phyloP scores from a whole-genome alignment of 1,139 yeast species.

The Scheffersomyces titani region DNA sequence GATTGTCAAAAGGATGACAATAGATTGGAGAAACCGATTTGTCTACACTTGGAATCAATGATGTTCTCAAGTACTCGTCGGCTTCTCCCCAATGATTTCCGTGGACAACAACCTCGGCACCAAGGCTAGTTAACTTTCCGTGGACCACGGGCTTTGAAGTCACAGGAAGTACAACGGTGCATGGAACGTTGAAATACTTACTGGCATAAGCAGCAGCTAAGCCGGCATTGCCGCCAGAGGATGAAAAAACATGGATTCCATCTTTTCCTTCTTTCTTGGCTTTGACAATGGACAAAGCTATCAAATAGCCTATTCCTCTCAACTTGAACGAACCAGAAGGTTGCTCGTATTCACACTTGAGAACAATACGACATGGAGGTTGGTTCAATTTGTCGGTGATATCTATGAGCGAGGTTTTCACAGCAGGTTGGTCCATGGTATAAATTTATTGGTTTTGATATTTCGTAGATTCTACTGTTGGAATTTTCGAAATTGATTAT shows the following conservation, averaged over 20 bases:
- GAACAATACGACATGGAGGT: constrained; percentile 31
- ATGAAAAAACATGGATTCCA: constrained; percentile 34
- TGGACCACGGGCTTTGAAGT: constrained; percentile 27
- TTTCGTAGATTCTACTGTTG: not conserved
- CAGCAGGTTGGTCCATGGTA: constrained; percentile 14
- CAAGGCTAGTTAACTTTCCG: constrained; percentile 23
- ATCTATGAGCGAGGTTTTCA: constrained; percentile 28
- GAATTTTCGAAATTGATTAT: not conserved
- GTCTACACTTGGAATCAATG: constrained; percentile 18
- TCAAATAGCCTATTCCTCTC: constrained; percentile 39
- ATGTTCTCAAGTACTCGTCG: constrained; percentile 26
- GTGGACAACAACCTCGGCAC: constrained; percentile 30
- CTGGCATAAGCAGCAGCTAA: constrained; percentile 46
- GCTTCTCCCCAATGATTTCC: constrained; percentile 43
- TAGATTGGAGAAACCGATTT: constrained; percentile 27
- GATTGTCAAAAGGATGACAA: constrained; percentile 45
- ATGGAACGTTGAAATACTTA: constrained; percentile 23
- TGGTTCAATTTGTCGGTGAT: constrained; percentile 26
- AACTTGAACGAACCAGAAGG: constrained; percentile 45
- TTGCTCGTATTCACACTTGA: constrained; percentile 42
- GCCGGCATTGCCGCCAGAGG: constrained; percentile 51
- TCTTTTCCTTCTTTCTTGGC: constrained; percentile 17
- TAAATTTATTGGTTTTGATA: not conserved
- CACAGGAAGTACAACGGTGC: constrained; percentile 44
- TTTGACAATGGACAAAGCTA: constrained; percentile 20